A percentile compares a stretch with the other conserved stretches of the same genome.
These are phyloP conservation scores for Hortiboletus campestris DNA, from an alignment of 768 basidiomycete species.

Conservation along the genomic window DNA sequence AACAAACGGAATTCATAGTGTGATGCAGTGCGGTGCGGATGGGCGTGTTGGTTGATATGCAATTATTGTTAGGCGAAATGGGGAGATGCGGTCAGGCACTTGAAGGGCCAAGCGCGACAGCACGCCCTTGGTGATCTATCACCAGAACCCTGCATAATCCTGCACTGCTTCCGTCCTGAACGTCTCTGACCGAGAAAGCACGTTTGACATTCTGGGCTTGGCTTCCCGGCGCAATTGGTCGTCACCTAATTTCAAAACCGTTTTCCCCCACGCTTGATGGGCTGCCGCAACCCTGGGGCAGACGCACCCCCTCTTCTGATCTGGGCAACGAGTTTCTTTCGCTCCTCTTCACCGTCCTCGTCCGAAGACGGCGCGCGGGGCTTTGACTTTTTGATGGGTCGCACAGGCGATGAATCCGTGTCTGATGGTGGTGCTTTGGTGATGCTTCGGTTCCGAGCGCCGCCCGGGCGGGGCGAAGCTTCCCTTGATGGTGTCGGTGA, in stretches of 20 bases:
- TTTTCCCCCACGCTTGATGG: conserved; percentile 72
- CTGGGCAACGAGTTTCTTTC: conserved; percentile 41
- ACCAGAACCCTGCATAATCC: conserved; percentile 9
- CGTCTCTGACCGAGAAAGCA: neutral
- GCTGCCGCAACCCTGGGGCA: conserved; percentile 62
- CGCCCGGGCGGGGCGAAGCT: conserved; percentile 6
- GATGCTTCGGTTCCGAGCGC: conserved; percentile 22
- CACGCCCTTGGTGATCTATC: conserved; percentile 1
- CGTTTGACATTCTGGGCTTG: neutral
- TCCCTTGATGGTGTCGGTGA: conserved; percentile 22
- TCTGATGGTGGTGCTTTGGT: conserved; percentile 34
- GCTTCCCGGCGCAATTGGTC: conserved; percentile 1
- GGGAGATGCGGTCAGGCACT: conserved; percentile 6
- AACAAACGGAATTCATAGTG: neutral
- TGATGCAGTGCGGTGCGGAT: neutral
- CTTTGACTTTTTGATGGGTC: conserved; percentile 49
- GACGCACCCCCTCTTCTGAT: conserved; percentile 39
- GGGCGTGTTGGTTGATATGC: neutral
- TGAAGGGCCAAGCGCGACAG: neutral
- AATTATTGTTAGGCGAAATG: neutral
- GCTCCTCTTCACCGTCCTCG: conserved; percentile 59
- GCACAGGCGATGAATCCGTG: conserved; percentile 52
- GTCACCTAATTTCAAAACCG: conserved; percentile 50
- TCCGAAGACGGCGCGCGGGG: conserved; percentile 41
- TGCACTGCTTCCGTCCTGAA: neutral